Evolutionary conservation across 2,329 filamentous ascomycete genomes (phyloP).

Genomic region (Monosporascus sp.): DNA sequence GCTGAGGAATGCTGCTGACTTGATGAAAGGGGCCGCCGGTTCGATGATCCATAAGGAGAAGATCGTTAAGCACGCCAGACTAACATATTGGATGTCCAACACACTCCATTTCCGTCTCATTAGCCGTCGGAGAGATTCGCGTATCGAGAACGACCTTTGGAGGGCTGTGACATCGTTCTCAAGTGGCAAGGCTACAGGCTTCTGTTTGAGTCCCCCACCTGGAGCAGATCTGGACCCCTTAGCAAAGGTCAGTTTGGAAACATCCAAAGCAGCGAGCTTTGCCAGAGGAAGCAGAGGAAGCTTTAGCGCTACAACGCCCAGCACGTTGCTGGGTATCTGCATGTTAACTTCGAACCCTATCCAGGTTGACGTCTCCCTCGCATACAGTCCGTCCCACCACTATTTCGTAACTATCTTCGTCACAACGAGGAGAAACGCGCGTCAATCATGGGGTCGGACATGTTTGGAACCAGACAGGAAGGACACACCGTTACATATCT

Average conservation of each 20-base stretch:
- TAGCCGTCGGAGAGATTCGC: slow-evolving; percentile 70
- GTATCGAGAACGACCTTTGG: slow-evolving; percentile 75
- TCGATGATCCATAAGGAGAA: slow-evolving; percentile 76
- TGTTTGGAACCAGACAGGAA: not conserved
- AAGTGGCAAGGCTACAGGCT: not conserved
- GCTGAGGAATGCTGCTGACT: slow-evolving; percentile 64
- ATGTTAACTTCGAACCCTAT: not conserved
- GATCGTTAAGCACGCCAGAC: slow-evolving; percentile 67
- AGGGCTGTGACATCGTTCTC: slow-evolving; percentile 60
- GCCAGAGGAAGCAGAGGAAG: not conserved
- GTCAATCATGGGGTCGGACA: not conserved
- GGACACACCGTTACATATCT: not conserved
- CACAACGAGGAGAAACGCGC: not conserved
- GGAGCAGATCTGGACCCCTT: not conserved
- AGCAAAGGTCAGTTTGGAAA: not conserved
- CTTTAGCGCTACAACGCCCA: not conserved
- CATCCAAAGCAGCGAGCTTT: not conserved
- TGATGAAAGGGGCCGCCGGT: slow-evolving; percentile 71
- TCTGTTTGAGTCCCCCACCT: not conserved
- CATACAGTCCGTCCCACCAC: not conserved
- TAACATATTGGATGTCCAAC: slow-evolving; percentile 79
- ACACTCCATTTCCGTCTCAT: slow-evolving; percentile 73
- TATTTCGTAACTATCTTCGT: not conserved
- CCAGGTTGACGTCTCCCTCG: not conserved
- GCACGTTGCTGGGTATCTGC: not conserved